Evolutionary conservation across 352 stramenopile species (phyloP).

Genomic region (Phytophthora pluvialis): DNA sequence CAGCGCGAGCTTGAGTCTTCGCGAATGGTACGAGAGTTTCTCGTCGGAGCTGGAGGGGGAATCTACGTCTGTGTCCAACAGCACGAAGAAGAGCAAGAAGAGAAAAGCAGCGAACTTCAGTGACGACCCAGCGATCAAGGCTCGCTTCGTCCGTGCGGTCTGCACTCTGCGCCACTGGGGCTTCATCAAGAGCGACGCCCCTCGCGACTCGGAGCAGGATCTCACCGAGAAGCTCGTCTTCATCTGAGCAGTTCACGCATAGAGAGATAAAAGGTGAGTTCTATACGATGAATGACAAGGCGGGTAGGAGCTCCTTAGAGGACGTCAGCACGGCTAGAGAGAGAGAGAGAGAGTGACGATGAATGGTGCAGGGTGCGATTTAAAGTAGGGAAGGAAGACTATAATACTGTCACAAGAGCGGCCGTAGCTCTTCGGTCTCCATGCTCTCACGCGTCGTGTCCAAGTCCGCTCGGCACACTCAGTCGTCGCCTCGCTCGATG

Average conservation of each 20-base stretch:
- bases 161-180: constrained; percentile 79
- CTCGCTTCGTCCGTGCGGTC: constrained; percentile 70
- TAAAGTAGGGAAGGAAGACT: constrained; percentile 52
- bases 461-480: constrained; percentile 14
- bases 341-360: constrained; percentile 9
- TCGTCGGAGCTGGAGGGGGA: constrained; percentile 45
- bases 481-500: constrained; percentile 85
- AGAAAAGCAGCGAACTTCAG: constrained; percentile 18
- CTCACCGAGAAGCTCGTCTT: constrained; percentile 84
- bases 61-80: not conserved
- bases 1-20: constrained; percentile 61
- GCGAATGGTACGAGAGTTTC: constrained; percentile 77
- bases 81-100: constrained; percentile 18
- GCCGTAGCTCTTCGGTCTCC: constrained; percentile 32
- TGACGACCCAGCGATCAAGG: constrained; percentile 50
- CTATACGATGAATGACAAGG: not conserved
- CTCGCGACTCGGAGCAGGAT: constrained; percentile 54
- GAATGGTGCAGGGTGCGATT: constrained; percentile 33
- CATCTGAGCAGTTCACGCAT: constrained; percentile 41
- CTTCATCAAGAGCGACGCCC: constrained; percentile 56
- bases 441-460: constrained; percentile 27
- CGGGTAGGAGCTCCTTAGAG: not conserved
- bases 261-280: constrained; percentile 4
- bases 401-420: constrained; percentile 49
- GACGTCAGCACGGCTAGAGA: not conserved